Evolutionary conservation across 108 stramenopile species (phyloP), one percentile per base, ranked within the genome.

Genomic region (Bacterosira constricta): DNA sequence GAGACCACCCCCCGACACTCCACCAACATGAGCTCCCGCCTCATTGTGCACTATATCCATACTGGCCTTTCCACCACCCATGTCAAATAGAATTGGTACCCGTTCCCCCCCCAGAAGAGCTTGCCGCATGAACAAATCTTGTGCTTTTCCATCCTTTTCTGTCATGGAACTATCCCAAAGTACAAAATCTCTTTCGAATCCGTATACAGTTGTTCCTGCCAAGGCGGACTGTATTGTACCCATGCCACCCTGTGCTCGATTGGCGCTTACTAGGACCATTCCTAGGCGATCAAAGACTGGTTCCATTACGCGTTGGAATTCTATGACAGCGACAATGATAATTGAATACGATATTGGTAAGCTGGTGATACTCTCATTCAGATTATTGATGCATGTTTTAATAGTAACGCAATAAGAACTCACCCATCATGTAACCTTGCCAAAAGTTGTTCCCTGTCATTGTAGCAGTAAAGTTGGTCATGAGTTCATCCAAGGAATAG

Each of bases 291-390:
- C 70, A 39, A 88, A 75, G 4, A 88, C 72, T 38, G 84, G 85
- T 66, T 85, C 87, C 84, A 88, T 85, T 15, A 85, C 51, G 1
- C 71, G 35, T 21, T 83, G 69, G 47, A 88, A 84, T 61, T 83
- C 63, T 54, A n/a, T n/a, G n/a, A n/a, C n/a, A n/a, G n/a, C n/a
- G n/a, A n/a, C n/a, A n/a, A n/a, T n/a, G 49, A 6, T 9, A 21
- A 9, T 50, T 21, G 49, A 50, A 50, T 21, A 23, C 49, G 18
- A 9, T 21, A 23, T 25, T 20, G n/a, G n/a, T n/a, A n/a, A n/a
- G n/a, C n/a, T n/a, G n/a, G n/a, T n/a, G n/a, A n/a, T n/a, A n/a
- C 21, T 25, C 21, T 1, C 9, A 50, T 23, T 50, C 49, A 50
- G 21, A 23, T 23, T n/a, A n/a, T n/a, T n/a, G n/a, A n/a, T n/a